Conservation (phyloP, 1,284 basidiomycete species). For the Trametes versicolor region DNA sequence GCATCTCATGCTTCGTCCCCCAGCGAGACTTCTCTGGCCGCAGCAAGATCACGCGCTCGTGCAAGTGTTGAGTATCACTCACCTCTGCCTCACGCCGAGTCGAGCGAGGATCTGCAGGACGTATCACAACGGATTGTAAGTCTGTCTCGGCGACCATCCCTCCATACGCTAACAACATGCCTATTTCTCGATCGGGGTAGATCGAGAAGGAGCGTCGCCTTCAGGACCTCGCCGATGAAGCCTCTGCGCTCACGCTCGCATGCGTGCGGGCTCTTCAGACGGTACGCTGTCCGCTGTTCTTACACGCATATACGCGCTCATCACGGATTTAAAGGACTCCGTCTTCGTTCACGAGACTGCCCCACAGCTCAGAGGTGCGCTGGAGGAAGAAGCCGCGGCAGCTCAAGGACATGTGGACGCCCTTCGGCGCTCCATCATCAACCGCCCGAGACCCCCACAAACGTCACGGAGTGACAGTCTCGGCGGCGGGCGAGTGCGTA, state of each 20-base stretch:
- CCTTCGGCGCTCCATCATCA: slow-evolving; percentile 31
- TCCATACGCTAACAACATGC: too few relatives aligned
- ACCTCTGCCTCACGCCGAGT: slow-evolving; percentile 16
- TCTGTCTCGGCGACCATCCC: background rate
- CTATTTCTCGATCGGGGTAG: slow-evolving; percentile 1
- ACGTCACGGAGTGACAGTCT: background rate
- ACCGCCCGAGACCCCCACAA: background rate
- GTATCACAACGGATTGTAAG: slow-evolving; percentile 19
- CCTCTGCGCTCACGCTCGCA: slow-evolving; percentile 25
- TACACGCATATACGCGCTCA: background rate
- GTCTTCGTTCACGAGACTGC: slow-evolving; percentile 25
- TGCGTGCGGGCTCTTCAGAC: slow-evolving; percentile 27
- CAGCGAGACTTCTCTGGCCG: slow-evolving; percentile 22
- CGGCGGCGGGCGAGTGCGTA: slow-evolving; percentile 17
- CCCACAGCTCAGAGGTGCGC: slow-evolving; percentile 22
- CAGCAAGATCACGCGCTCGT: slow-evolving; percentile 16
- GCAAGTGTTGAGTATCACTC: slow-evolving; percentile 24
- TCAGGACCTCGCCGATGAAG: slow-evolving; percentile 26
- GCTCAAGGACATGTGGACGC: slow-evolving; percentile 32
- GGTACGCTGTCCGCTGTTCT: slow-evolving; percentile 10
- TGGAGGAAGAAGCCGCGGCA: slow-evolving; percentile 21
- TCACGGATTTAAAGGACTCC: slow-evolving; percentile 1
- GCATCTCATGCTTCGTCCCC: background rate
- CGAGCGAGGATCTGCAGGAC: background rate
- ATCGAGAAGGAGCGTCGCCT: slow-evolving; percentile 27